These are phyloP conservation scores for Sporothrix humicola DNA, from an alignment of 2,329 filamentous ascomycete species.

Conservation along the genomic window DNA sequence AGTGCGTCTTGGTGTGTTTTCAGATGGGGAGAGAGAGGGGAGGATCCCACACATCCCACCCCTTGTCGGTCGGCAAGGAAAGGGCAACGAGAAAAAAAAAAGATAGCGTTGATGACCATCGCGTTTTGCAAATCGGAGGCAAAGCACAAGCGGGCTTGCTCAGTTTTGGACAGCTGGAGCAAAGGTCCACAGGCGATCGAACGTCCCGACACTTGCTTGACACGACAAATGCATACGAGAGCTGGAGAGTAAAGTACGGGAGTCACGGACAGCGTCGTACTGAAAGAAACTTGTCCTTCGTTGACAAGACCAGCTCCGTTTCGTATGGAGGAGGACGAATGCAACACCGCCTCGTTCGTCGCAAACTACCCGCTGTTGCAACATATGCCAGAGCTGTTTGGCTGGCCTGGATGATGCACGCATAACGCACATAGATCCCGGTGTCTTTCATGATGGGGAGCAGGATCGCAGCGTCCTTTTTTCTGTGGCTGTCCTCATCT, in stretches of 20 bases:
- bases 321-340: constrained; percentile 7
- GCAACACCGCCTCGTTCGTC: constrained; percentile 5
- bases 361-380: neutral
- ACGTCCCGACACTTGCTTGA: constrained; percentile 11
- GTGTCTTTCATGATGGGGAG: neutral
- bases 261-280: neutral
- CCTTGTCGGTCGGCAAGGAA: neutral
- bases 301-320: neutral
- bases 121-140: constrained; percentile 30
- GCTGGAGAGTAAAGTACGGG: neutral
- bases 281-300: neutral
- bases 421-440: constrained; percentile 21
- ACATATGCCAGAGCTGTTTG: constrained; percentile 14
- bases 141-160: constrained; percentile 8
- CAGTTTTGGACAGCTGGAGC: neutral
- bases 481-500: neutral
- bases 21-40: neutral
- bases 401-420: constrained; percentile 17
- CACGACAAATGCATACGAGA: constrained; percentile 2
- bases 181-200: neutral
- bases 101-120: constrained; percentile 19
- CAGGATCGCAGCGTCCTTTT: neutral
- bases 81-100: neutral
- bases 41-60: constrained; percentile 2
- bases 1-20: constrained; percentile 4